A percentile compares a stretch with the other conserved stretches of the same genome.
phyloP scores from a whole-genome alignment of 306 rosid species.

The Fragaria iinumae region DNA sequence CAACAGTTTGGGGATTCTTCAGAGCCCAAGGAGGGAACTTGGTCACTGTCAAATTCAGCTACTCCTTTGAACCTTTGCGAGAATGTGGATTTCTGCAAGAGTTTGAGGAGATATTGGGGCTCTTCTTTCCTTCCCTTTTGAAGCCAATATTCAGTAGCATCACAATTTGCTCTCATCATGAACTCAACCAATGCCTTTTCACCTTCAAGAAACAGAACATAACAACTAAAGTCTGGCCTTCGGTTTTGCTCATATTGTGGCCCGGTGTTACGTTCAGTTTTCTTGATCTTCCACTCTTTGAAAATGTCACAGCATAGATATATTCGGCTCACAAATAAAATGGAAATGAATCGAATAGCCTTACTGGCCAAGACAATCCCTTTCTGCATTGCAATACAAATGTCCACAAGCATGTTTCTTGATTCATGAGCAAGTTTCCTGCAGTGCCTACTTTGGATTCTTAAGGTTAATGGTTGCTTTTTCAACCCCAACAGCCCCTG shows the following conservation, averaged over 20 bases:
- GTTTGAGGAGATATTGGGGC: slow-evolving; percentile 48
- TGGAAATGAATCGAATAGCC: slow-evolving; percentile 47
- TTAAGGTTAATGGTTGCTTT: slow-evolving; percentile 50
- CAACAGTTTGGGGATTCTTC: slow-evolving; percentile 59
- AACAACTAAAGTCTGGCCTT: slow-evolving; percentile 50
- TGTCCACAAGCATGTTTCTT: slow-evolving; percentile 32
- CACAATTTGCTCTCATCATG: slow-evolving; percentile 55
- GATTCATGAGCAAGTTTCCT: slow-evolving; percentile 62
- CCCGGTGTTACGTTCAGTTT: slow-evolving; percentile 21
- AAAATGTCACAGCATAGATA: slow-evolving; percentile 25
- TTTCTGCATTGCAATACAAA: slow-evolving; percentile 54
- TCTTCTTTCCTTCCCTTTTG: slow-evolving; percentile 51
- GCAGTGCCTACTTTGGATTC: slow-evolving; percentile 33
- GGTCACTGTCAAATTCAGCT: slow-evolving; percentile 49
- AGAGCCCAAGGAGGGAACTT: slow-evolving; percentile 46
- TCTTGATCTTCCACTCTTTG: slow-evolving; percentile 30
- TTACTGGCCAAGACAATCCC: slow-evolving; percentile 61
- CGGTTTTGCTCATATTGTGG: slow-evolving; percentile 19
- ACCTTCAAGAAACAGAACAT: slow-evolving; percentile 80
- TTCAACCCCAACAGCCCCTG: slow-evolving; percentile 40
- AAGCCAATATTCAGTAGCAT: slow-evolving; percentile 64
- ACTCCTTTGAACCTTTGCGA: slow-evolving; percentile 57
- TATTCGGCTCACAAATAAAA: slow-evolving; percentile 32
- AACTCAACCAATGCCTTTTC: slow-evolving; percentile 65
- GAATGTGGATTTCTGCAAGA: slow-evolving; percentile 46